Base-by-base conservation (phyloP, 106 monocot species). In the Vanilla planifolia region DNA sequence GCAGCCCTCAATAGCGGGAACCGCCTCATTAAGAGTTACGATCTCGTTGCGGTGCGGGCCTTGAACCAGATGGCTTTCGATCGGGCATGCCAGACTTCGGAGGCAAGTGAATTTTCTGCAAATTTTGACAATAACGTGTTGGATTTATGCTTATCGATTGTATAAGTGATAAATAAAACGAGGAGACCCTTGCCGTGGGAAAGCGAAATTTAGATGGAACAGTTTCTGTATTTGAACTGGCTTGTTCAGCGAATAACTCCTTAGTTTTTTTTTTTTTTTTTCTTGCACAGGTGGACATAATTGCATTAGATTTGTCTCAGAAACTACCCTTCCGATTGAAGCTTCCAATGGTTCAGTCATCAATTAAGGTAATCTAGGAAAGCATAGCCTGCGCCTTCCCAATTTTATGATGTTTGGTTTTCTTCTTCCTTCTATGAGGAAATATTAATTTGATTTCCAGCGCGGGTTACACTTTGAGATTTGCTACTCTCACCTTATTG, bases 381-480 rank as follows among this genome's bases (percentile, higher is more conserved):
- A 24, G 3, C 28, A 2, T 15, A 50, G 15, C 21, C 3, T 56
- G 13, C 60, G 32, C 11, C 33, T 50, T 61, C 56, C 5, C 13
- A 48, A 16, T 30, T 39, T 15, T 43, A 37, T 37, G n/a, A 45
- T 62, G 51, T 53, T 8, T 50, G 23, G 29, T 13, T 21, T 10
- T 56, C 57, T 47, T 8, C 22, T 53, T n/a, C 53, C 3, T 13
- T 50, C 43, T 42, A 1, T 23, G n/a, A 2, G 30, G 8, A 17
- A 16, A 53, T 64, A 17, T n/a, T 40, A 11, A 10, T 44, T 15
- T 41, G 36, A 50, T 16, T 52, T 73, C 5, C 87, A 96, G 91
- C 86, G 79, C 43, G 87, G 96, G 5, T 22, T 96, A n/a, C 73
- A 84, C 73, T 91, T 96, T 55, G 84, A 96, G 67, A 76, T 96